These are phyloP conservation scores for Aureobasidium mangrovei DNA, from an alignment of 2,329 filamentous ascomycete species.

Conservation along the genomic window DNA sequence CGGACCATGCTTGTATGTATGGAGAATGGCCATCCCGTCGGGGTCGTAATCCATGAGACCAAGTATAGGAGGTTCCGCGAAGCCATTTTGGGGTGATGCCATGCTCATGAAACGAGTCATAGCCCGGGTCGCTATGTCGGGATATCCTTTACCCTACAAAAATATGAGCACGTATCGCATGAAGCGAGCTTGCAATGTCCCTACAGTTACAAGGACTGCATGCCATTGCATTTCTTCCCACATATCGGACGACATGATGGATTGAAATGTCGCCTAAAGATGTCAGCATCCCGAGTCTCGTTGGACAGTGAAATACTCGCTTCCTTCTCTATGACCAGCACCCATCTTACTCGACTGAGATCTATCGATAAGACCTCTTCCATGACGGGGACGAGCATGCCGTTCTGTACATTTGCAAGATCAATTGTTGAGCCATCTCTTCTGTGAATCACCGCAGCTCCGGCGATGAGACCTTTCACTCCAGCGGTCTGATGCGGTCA, in stretches of 20 bases:
- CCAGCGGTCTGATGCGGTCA: slow-evolving; percentile 50
- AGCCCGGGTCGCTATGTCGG: slow-evolving; percentile 60
- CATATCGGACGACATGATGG: slow-evolving; percentile 50
- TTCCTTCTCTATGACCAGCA: slow-evolving; percentile 74
- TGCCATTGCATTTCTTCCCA: slow-evolving; percentile 43
- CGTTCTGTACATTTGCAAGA: slow-evolving; percentile 40
- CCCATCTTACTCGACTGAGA: slow-evolving; percentile 48
- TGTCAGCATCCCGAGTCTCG: slow-evolving; percentile 18
- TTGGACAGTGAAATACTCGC: slow-evolving; percentile 30
- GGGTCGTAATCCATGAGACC: slow-evolving; percentile 68
- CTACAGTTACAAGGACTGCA: slow-evolving; percentile 62
- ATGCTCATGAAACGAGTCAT: slow-evolving; percentile 51
- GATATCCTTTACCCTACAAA: slow-evolving; percentile 68
- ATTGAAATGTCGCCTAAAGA: slow-evolving; percentile 62
- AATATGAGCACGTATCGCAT: neutral
- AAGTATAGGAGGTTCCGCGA: slow-evolving; percentile 43
- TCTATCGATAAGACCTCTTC: slow-evolving; percentile 43
- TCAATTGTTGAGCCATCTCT: slow-evolving; percentile 36
- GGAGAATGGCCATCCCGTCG: slow-evolving; percentile 64
- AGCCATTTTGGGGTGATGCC: slow-evolving; percentile 37
- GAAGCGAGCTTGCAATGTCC: slow-evolving; percentile 13
- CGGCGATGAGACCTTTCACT: slow-evolving; percentile 62
- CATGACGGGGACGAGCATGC: slow-evolving; percentile 51
- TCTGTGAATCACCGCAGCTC: slow-evolving; percentile 44
- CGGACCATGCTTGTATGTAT: slow-evolving; percentile 67